These are phyloP conservation scores for Cercospora citrullina DNA, from an alignment of 2,329 filamentous ascomycete species.

Conservation along the genomic window DNA sequence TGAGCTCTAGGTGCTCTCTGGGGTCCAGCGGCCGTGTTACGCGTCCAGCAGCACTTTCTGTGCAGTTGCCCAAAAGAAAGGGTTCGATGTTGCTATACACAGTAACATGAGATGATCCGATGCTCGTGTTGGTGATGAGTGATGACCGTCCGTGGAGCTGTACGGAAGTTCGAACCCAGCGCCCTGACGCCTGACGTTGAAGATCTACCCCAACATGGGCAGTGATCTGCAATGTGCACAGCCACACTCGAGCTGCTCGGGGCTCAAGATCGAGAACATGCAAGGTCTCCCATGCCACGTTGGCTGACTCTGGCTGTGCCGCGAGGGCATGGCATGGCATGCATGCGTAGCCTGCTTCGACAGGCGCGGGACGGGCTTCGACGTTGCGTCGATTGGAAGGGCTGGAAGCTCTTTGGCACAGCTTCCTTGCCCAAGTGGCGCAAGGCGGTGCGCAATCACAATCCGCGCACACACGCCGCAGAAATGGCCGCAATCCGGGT, in stretches of 20 bases:
- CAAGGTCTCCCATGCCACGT: constrained; percentile 15
- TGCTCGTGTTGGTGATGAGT: not conserved
- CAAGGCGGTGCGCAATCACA: constrained; percentile 4
- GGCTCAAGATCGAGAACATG: constrained; percentile 13
- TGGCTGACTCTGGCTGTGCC: constrained; percentile 3
- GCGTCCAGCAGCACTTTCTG: not conserved
- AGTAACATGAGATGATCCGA: not conserved
- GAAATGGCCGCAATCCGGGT: constrained; percentile 7
- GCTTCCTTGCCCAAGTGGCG: not conserved
- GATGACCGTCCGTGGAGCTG: not conserved
- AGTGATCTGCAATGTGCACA: constrained; percentile 12
- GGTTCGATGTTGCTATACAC: not conserved
- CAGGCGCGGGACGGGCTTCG: constrained; percentile 1
- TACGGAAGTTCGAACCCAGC: not conserved
- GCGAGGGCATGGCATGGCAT: constrained; percentile 11
- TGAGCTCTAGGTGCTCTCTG: not conserved
- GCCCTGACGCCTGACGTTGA: constrained; percentile 17
- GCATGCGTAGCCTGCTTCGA: constrained; percentile 10
- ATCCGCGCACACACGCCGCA: not conserved
- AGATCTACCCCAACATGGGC: constrained; percentile 6
- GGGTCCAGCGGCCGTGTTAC: not conserved
- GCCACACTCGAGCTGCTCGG: constrained; percentile 2
- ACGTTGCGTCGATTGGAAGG: constrained; percentile 8
- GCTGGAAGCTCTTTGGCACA: not conserved
- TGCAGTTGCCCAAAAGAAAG: not conserved